phyloP scores from a whole-genome alignment of 140 eudicot species.

The Anethum foeniculum region DNA sequence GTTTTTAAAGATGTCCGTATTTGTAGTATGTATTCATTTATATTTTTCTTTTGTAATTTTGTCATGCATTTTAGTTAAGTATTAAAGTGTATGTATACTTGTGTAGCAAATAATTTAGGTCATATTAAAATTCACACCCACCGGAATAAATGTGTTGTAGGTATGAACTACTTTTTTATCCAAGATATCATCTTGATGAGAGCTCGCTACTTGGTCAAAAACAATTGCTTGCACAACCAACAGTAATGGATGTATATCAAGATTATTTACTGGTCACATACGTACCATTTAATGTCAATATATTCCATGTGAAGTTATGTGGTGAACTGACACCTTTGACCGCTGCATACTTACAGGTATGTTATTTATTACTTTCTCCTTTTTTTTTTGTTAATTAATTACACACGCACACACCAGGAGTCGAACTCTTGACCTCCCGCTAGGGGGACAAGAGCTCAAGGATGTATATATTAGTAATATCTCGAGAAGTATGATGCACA shows the following conservation, averaged over 20 bases:
- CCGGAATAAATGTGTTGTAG: conserved; percentile 31
- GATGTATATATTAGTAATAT: background rate
- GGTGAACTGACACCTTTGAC: conserved; percentile 89
- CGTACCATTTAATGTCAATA: conserved; percentile 89
- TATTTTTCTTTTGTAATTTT: background rate
- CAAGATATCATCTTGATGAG: conserved; percentile 97
- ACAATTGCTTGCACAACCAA: conserved; percentile 68
- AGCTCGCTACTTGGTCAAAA: conserved; percentile 81
- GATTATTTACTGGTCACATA: conserved; percentile 91
- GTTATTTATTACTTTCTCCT: conserved; percentile 6
- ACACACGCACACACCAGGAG: too few relatives aligned
- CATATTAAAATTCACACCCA: background rate
- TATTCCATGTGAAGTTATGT: conserved; percentile 69
- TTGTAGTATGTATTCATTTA: background rate
- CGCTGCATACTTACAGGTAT: conserved; percentile 75
- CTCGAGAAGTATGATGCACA: background rate
- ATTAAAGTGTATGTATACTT: background rate
- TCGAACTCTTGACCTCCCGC: too few relatives aligned
- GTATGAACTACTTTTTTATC: conserved; percentile 93
- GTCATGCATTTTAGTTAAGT: background rate
- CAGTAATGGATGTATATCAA: conserved; percentile 94
- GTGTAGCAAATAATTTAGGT: background rate
- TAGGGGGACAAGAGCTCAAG: background rate
- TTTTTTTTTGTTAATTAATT: background rate
- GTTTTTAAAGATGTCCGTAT: conserved; percentile 1